These are phyloP conservation scores for Schizonepeta tenuifolia DNA, from an alignment of 257 asterid species.

Conservation along the genomic window DNA sequence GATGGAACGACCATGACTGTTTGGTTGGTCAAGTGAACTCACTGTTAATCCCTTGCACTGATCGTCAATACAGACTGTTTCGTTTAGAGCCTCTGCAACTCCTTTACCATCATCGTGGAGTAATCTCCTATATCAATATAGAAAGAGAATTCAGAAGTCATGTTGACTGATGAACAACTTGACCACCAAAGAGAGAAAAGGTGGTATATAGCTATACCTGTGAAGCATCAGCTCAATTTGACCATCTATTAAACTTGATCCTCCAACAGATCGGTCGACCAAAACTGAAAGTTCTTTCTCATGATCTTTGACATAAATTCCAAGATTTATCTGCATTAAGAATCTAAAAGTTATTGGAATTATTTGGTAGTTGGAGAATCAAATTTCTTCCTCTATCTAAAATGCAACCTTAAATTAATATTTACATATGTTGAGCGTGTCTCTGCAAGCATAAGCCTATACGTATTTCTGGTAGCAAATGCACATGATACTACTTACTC, in stretches of 20 bases:
- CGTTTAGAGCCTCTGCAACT: slow-evolving; percentile 74
- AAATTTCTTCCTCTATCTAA: neutral
- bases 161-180: slow-evolving; percentile 12
- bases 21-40: slow-evolving; percentile 32
- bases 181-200: neutral
- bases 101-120: slow-evolving; percentile 70
- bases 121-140: slow-evolving; percentile 56
- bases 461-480: neutral
- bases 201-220: slow-evolving; percentile 40
- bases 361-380: slow-evolving; percentile 9
- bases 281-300: slow-evolving; percentile 60
- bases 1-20: slow-evolving; percentile 8
- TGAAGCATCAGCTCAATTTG: slow-evolving; percentile 79
- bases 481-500: neutral
- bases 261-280: slow-evolving; percentile 80
- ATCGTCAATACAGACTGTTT: slow-evolving; percentile 58
- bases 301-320: slow-evolving; percentile 59
- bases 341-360: neutral
- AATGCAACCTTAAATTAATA: neutral
- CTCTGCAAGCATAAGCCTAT: neutral
- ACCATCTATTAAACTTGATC: slow-evolving; percentile 71
- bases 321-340: slow-evolving; percentile 67
- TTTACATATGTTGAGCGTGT: neutral
- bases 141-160: slow-evolving; percentile 22
- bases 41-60: slow-evolving; percentile 65